Evolutionary conservation across 495 filamentous ascomycete species (phyloP).

Genomic region (Aspergillus ellipticus): DNA sequence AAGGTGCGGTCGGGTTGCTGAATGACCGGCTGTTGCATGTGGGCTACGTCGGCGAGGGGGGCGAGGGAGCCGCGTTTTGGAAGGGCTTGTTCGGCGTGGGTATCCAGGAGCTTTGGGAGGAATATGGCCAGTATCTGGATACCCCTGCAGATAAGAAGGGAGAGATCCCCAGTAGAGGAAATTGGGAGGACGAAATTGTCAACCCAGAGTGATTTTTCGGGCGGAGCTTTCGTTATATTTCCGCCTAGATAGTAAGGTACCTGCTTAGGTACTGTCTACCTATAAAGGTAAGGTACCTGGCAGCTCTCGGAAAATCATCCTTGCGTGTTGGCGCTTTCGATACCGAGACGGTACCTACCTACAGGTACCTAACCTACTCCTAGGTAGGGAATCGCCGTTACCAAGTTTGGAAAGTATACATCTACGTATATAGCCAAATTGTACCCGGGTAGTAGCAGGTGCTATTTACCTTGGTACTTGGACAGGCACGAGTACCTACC

Average conservation of each 20-base stretch:
- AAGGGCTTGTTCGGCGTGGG: conserved; percentile 57
- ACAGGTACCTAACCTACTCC: too few relatives aligned
- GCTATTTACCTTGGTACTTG: too few relatives aligned
- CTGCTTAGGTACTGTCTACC: too few relatives aligned
- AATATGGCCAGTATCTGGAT: conserved; percentile 57
- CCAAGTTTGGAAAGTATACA: too few relatives aligned
- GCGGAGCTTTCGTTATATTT: not conserved
- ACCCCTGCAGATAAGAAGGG: not conserved
- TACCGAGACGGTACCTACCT: too few relatives aligned
- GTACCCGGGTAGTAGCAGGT: too few relatives aligned
- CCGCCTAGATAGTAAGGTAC: too few relatives aligned
- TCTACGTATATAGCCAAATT: too few relatives aligned
- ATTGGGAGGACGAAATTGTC: conserved; percentile 32
- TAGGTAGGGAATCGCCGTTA: too few relatives aligned
- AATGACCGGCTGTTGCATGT: conserved; percentile 65
- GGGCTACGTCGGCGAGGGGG: conserved; percentile 35
- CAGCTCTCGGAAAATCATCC: too few relatives aligned
- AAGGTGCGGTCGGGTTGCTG: conserved; percentile 65
- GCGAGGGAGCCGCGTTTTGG: conserved; percentile 67
- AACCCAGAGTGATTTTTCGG: conserved; percentile 13
- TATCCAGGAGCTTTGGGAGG: conserved; percentile 68
- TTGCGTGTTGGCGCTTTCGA: too few relatives aligned
- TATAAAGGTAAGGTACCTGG: too few relatives aligned
- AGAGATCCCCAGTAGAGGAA: conserved; percentile 9
- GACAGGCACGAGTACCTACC: not conserved